Percentiles rank a stretch among this genome's conserved stretches.
phyloP scores from a whole-genome alignment of 371 early-diverging fungal genomes.

The Saksenaea vasiformis region DNA sequence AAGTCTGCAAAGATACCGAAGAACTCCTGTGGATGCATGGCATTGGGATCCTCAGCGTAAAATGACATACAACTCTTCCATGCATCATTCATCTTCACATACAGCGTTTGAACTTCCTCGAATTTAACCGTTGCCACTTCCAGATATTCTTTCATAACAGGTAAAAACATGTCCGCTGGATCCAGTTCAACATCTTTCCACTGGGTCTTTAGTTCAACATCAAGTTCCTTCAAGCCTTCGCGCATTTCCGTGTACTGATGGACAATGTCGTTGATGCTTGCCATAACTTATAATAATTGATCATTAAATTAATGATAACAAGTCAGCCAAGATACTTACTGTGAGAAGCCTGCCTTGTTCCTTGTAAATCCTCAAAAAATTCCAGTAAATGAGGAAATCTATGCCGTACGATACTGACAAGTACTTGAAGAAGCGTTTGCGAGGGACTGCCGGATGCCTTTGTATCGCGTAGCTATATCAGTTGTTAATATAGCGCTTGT shows the following conservation, averaged over 20 bases:
- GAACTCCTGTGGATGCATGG: constrained; percentile 84
- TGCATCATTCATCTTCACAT: constrained; percentile 8
- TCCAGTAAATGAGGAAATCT: constrained; percentile 49
- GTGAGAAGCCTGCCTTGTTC: constrained; percentile 27
- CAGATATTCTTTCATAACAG: constrained; percentile 8
- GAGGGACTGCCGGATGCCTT: constrained; percentile 44
- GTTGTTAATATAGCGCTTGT: neutral
- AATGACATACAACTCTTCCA: constrained; percentile 11
- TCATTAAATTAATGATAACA: constrained; percentile 16
- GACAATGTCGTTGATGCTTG: constrained; percentile 28
- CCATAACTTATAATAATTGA: constrained; percentile 17
- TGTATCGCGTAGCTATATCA: constrained; percentile 47
- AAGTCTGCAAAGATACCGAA: constrained; percentile 83
- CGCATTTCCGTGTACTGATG: constrained; percentile 34
- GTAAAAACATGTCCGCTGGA: constrained; percentile 2
- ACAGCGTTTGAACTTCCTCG: constrained; percentile 9
- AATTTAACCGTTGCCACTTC: constrained; percentile 2
- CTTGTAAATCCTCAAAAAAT: constrained; percentile 26
- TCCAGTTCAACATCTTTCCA: constrained; percentile 12
- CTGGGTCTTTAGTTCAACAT: constrained; percentile 20
- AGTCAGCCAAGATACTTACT: constrained; percentile 15
- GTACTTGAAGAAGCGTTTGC: constrained; percentile 42
- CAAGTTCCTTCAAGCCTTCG: constrained; percentile 23
- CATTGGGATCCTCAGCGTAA: constrained; percentile 81
- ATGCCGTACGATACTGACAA: constrained; percentile 35